Conservation (phyloP, 805 yeast genomes). For the Metschnikowia colocasiae region DNA sequence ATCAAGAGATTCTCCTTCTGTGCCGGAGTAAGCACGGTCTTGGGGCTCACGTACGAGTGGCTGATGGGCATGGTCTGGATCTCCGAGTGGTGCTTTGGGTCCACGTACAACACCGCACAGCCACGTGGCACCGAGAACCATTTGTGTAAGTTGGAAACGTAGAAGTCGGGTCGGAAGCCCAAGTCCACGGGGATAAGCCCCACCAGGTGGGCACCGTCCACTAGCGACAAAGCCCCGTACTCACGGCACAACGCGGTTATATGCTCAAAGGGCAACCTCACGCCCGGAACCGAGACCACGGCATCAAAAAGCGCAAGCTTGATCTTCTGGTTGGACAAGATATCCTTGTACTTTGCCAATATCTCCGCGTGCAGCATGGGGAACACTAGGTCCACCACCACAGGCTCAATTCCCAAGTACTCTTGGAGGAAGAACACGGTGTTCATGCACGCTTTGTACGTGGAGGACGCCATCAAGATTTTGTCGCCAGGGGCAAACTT, state of each 20-base stretch:
- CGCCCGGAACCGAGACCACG: conserved; percentile 63
- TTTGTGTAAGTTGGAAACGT: conserved; percentile 62
- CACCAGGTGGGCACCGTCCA: conserved; percentile 72
- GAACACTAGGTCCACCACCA: conserved; percentile 16
- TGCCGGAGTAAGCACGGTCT: conserved; percentile 22
- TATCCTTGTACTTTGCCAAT: conserved; percentile 21
- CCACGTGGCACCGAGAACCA: conserved; percentile 62
- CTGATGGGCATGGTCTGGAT: conserved; percentile 60
- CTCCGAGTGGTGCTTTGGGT: conserved; percentile 43
- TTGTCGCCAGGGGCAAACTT: conserved; percentile 52
- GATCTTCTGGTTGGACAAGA: conserved; percentile 21
- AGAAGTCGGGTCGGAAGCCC: conserved; percentile 54
- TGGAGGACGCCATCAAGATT: conserved; percentile 46
- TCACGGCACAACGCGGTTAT: conserved; percentile 44
- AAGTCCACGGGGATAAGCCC: conserved; percentile 51
- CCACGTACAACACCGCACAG: conserved; percentile 56
- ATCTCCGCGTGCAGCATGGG: conserved; percentile 22
- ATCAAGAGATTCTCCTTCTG: conserved; percentile 28
- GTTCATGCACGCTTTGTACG: conserved; percentile 54
- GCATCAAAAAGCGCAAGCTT: conserved; percentile 53
- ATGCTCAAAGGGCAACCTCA: conserved; percentile 51
- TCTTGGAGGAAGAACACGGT: conserved; percentile 42
- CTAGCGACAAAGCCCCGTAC: conserved; percentile 47
- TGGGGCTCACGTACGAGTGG: conserved; percentile 40
- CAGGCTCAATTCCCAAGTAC: conserved; percentile 24